Evolutionary conservation across 331 rosid genomes (phyloP).

Genomic region (Malus hybrid): DNA sequence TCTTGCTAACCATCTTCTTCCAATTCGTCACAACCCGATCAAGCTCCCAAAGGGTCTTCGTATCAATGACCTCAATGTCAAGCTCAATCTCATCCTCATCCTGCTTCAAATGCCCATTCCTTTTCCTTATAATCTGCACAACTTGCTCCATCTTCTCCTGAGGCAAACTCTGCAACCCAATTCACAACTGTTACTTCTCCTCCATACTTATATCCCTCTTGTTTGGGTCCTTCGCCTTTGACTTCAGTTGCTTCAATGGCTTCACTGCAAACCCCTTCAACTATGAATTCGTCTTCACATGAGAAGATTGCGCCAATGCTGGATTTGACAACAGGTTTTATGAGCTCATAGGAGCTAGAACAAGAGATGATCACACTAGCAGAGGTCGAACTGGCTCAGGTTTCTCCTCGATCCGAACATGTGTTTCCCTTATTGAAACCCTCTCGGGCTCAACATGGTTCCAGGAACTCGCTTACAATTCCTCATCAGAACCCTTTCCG

Average conservation of each 20-base stretch:
- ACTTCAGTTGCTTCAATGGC: slow-evolving; percentile 77
- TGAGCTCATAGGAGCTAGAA: slow-evolving; percentile 34
- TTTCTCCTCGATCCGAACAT: slow-evolving; percentile 20
- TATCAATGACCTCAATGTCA: slow-evolving; percentile 86
- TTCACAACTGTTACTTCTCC: slow-evolving; percentile 80
- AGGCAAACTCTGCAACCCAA: slow-evolving; percentile 85
- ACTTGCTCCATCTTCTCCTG: slow-evolving; percentile 94
- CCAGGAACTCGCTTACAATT: slow-evolving; percentile 83
- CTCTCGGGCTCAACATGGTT: slow-evolving; percentile 51
- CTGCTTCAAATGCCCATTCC: slow-evolving; percentile 86
- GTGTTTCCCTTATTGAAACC: slow-evolving; percentile 21
- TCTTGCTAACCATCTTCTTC: slow-evolving; percentile 89
- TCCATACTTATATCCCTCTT: slow-evolving; percentile 88
- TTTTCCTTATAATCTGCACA: slow-evolving; percentile 74
- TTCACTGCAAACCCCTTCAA: slow-evolving; percentile 40
- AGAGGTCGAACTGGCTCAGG: slow-evolving; percentile 20
- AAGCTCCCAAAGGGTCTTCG: slow-evolving; percentile 95
- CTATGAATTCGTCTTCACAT: slow-evolving; percentile 55
- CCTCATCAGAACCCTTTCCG: slow-evolving; percentile 49
- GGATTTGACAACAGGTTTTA: slow-evolving; percentile 62
- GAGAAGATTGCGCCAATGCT: slow-evolving; percentile 47
- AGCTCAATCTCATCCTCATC: slow-evolving; percentile 98
- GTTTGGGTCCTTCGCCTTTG: slow-evolving; percentile 83
- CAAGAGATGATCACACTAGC: neutral
- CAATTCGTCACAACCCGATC: slow-evolving; percentile 85